phyloP scores from a whole-genome alignment of 768 basidiomycete species.

The Rhizopogon roseolus region DNA sequence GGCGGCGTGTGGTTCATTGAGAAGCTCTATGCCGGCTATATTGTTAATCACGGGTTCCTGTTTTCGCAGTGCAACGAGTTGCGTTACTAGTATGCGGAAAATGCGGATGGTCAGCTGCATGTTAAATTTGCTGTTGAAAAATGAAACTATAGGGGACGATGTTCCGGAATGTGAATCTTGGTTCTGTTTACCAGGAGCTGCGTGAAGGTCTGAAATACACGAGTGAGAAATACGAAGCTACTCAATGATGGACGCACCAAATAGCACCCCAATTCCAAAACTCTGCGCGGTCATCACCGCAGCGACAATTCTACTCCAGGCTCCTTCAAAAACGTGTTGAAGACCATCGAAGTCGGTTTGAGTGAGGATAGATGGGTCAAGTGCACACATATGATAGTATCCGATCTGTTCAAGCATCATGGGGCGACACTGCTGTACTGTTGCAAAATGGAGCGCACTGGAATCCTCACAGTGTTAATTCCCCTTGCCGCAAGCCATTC shows the following conservation, averaged over 20 bases:
- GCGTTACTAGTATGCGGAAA: constrained; percentile 38
- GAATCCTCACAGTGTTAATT: constrained; percentile 57
- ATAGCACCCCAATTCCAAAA: constrained; percentile 65
- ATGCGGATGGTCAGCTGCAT: constrained; percentile 44
- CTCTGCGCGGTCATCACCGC: constrained; percentile 55
- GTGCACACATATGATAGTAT: constrained; percentile 64
- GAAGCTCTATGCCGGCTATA: constrained; percentile 51
- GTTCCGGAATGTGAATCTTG: constrained; percentile 62
- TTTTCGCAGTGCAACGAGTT: constrained; percentile 46
- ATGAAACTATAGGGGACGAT: constrained; percentile 40
- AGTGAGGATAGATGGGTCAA: constrained; percentile 50
- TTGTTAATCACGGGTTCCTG: constrained; percentile 35
- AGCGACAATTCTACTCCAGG: constrained; percentile 58
- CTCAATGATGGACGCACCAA: constrained; percentile 40
- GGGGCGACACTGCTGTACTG: neutral
- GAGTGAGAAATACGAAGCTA: constrained; percentile 12
- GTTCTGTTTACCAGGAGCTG: constrained; percentile 75
- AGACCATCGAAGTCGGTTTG: constrained; percentile 63
- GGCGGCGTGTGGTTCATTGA: constrained; percentile 56
- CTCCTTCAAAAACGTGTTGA: constrained; percentile 49
- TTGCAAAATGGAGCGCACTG: constrained; percentile 49
- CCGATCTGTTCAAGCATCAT: constrained; percentile 46
- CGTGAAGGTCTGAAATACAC: constrained; percentile 55
- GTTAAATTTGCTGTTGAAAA: constrained; percentile 42
- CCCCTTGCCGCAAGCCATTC: constrained; percentile 48